These are phyloP conservation scores for Neopestalotiopsis sp. DNA, from an alignment of 2,329 filamentous ascomycete species.

Conservation along the genomic window DNA sequence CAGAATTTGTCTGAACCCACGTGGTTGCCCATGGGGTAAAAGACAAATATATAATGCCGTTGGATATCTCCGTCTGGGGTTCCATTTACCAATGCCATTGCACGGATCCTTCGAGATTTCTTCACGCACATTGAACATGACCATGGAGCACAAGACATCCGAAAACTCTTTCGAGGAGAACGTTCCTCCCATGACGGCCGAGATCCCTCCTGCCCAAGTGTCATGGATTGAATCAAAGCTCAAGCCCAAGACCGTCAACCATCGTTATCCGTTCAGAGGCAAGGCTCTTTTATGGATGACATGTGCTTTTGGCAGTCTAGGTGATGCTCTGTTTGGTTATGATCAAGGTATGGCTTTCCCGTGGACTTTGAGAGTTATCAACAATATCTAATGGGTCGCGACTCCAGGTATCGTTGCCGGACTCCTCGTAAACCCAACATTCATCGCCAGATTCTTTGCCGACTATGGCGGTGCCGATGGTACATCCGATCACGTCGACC, in stretches of 20 bases:
- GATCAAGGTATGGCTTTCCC: slow-evolving; percentile 1
- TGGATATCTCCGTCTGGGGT: no score
- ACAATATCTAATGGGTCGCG: neutral
- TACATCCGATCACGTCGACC: neutral
- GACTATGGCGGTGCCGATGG: neutral
- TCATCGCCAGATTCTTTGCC: neutral
- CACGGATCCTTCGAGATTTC: no score
- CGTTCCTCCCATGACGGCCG: neutral
- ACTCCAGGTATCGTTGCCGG: slow-evolving; percentile 2
- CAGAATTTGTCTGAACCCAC: no score
- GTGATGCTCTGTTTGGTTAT: slow-evolving; percentile 2
- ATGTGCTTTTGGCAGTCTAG: neutral
- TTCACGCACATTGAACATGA: no score
- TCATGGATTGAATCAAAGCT: neutral
- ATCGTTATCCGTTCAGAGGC: neutral
- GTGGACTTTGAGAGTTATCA: neutral
- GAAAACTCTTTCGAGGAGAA: neutral
- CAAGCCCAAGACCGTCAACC: neutral
- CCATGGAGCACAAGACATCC: neutral
- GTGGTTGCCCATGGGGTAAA: no score
- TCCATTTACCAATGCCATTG: no score
- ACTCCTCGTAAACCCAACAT: neutral
- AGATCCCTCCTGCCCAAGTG: neutral
- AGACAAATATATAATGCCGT: no score
- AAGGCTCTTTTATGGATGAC: slow-evolving; percentile 4